Evolutionary conservation across 108 stramenopile genomes (phyloP).

Genomic region (Nitzschia inconspicua): DNA sequence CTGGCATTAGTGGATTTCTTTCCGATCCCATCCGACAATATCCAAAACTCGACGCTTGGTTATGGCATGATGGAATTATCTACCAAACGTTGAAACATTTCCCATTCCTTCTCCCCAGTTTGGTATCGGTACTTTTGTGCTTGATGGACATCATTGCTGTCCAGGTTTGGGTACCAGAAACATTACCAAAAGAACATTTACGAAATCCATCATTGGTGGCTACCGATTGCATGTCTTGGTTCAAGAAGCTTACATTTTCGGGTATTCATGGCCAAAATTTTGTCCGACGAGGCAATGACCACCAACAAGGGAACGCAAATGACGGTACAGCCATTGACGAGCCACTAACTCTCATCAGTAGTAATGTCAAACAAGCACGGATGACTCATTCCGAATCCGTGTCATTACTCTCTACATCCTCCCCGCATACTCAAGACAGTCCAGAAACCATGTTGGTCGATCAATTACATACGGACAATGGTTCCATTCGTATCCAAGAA

Average conservation of each 20-base stretch:
- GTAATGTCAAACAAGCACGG: not conserved
- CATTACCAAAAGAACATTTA: slow-evolving; percentile 24
- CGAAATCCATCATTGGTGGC: slow-evolving; percentile 6
- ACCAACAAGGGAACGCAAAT: no score
- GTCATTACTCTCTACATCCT: not conserved
- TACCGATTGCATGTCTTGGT: not conserved
- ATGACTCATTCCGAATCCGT: not conserved
- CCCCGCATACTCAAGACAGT: no score
- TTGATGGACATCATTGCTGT: slow-evolving; percentile 28
- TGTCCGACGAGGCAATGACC: no score
- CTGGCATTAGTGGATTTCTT: slow-evolving; percentile 52
- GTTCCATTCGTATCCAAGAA: not conserved
- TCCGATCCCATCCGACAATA: slow-evolving; percentile 57
- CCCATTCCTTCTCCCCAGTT: slow-evolving; percentile 61
- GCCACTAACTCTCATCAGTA: no score
- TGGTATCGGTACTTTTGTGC: slow-evolving; percentile 43
- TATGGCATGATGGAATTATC: not conserved
- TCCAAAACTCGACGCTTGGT: slow-evolving; percentile 15
- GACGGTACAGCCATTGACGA: no score
- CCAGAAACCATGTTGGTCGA: not conserved
- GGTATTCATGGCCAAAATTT: no score
- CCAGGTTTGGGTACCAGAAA: slow-evolving; percentile 39
- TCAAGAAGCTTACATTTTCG: no score
- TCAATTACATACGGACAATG: not conserved
- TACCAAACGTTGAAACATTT: slow-evolving; percentile 23